Evolutionary conservation across 179 eudicot species (phyloP).

Genomic region (Camellia oleifera): DNA sequence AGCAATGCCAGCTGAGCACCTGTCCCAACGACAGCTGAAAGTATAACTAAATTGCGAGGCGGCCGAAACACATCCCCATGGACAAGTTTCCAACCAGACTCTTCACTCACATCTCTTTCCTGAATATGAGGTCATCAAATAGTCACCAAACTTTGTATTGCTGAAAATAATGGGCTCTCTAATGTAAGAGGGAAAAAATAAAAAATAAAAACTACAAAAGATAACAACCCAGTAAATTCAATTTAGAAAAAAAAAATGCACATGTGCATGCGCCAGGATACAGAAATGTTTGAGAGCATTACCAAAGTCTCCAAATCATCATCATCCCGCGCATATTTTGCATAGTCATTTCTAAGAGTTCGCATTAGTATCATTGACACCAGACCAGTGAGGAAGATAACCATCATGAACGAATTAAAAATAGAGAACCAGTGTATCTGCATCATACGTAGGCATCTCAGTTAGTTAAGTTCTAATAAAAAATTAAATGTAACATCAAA

Average conservation of each 20-base stretch:
- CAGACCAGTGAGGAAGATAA: slow-evolving; percentile 90
- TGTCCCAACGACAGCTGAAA: slow-evolving; percentile 83
- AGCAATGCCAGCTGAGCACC: slow-evolving; percentile 92
- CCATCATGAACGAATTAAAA: slow-evolving; percentile 99
- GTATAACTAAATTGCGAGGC: slow-evolving; percentile 65
- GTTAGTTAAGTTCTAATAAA: neutral
- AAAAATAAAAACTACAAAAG: too few species aligned
- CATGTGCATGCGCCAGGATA: too few species aligned
- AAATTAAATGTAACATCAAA: neutral
- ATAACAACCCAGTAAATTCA: neutral
- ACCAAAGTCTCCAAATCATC: slow-evolving; percentile 94
- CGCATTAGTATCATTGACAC: slow-evolving; percentile 98
- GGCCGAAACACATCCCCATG: slow-evolving; percentile 96
- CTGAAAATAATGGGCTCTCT: neutral
- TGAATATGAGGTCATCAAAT: slow-evolving; percentile 21
- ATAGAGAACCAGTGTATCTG: slow-evolving; percentile 99
- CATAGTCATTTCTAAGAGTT: slow-evolving; percentile 94
- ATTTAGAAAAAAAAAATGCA: neutral
- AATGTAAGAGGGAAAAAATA: neutral
- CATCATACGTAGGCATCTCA: slow-evolving; percentile 15
- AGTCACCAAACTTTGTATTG: neutral
- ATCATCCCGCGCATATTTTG: slow-evolving; percentile 96
- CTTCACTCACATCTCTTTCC: slow-evolving; percentile 96
- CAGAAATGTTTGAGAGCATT: slow-evolving; percentile 18
- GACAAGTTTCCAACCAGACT: slow-evolving; percentile 97